Evolutionary conservation across 2,329 filamentous ascomycete genomes (phyloP).

Genomic region (Botrytis squamosa): DNA sequence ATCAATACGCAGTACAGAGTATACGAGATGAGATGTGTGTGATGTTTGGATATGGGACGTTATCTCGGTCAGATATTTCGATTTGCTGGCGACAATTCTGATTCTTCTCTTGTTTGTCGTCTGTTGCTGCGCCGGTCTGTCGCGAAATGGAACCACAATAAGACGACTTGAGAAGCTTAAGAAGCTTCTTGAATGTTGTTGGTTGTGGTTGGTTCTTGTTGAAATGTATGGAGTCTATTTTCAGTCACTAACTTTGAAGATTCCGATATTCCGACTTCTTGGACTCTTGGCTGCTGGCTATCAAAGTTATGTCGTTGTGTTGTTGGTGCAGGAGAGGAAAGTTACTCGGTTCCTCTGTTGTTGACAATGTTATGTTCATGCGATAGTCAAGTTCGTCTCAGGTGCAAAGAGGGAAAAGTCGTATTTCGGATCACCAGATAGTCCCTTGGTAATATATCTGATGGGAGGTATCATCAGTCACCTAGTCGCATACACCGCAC

Average conservation of each 20-base stretch:
- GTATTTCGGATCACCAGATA: not conserved
- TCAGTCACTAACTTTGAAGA: not conserved
- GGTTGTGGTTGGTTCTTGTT: not conserved
- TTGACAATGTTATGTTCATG: not conserved
- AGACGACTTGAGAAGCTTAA: no score
- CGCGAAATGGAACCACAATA: not conserved
- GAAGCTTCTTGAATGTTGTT: not conserved
- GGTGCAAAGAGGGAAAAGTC: not conserved
- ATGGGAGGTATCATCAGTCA: not conserved
- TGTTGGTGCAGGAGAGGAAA: not conserved
- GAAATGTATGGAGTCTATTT: not conserved
- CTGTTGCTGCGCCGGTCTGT: not conserved
- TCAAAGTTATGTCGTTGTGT: not conserved
- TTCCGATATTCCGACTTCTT: not conserved
- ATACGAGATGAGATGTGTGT: not conserved
- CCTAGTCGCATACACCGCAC: not conserved
- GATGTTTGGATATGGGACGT: not conserved
- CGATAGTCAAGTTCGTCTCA: not conserved
- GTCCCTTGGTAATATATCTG: not conserved
- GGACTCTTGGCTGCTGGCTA: not conserved
- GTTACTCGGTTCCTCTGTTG: not conserved
- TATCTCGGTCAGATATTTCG: not conserved
- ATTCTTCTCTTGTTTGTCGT: not conserved
- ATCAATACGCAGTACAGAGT: not conserved
- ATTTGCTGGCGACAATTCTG: not conserved